Evolutionary conservation across 2,329 filamentous ascomycete species (phyloP), one percentile per base, ranked within the genome.

Genomic region (Aspergillus phoenicis): DNA sequence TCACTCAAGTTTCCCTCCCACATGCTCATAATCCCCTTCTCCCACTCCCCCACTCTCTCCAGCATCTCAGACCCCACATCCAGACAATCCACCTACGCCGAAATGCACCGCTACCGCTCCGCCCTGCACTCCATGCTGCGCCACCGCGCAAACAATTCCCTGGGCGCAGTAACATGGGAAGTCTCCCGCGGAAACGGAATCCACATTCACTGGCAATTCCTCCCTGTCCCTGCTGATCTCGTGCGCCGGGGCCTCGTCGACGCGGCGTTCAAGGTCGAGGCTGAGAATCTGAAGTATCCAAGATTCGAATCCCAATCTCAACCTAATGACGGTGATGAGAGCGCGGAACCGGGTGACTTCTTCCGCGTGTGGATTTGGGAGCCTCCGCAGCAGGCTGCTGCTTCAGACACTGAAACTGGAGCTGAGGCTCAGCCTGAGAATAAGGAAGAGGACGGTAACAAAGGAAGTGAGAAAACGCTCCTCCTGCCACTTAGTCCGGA

Each of bases 181-280:
- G 93, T 99, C 69, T 94, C 89, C 72, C 89, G 93, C 54, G 83
- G 83, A 4, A 85, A 85, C 55, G 92, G 95, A 58, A 88, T 98
- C 59, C 95, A 99, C 73, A 84, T 89, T 1, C 94, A 98, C 72
- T 97, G 93, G 95, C 96, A 99, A 77, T 90, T 96, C 67, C 80
- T 98, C 30, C 92, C 95, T 0, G 82, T 96, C 0, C 85, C 90
- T 0, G 81, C 84, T 0, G 83, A 89, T 8, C 80, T 91, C 48
- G 84, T 97, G 54, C 80, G 78, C 20, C 87, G 87, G 51, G 90
- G 91, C 0, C 82, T 96, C 1, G 91, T 96, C 0, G 92, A 97
- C 74, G 91, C 91, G 0, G 94, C 89, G 0, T 97, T 99, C 79
- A 89, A 89, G 57, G 91, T 96, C 1, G 88, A 97, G 72, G 93